Percentiles rank a stretch among this genome's conserved stretches.
These are phyloP conservation scores for Oryza nivara DNA, from an alignment of 176 grass and related monocot genomes.

Conservation along the genomic window DNA sequence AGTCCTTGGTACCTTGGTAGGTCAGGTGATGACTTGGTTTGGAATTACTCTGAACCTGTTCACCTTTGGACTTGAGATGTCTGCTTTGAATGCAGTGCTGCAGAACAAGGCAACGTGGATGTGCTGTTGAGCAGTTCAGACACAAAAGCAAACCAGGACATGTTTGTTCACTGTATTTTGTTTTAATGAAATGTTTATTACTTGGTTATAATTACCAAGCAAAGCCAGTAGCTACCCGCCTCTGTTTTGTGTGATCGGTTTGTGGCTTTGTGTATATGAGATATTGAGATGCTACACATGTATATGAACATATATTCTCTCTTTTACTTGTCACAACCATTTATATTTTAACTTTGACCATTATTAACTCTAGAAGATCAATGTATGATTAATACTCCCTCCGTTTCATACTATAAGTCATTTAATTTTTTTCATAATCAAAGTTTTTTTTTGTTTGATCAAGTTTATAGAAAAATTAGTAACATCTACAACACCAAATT, in stretches of 20 bases:
- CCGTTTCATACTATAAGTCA: no score
- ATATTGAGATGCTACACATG: not conserved
- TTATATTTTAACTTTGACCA: no score
- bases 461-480: no score
- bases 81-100: constrained; percentile 42
- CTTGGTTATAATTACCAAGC: not conserved
- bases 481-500: no score
- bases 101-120: not conserved
- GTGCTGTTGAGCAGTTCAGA: not conserved
- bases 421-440: no score
- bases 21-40: not conserved
- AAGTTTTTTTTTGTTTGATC: no score
- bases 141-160: not conserved
- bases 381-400: no score
- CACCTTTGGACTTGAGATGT: constrained; percentile 16
- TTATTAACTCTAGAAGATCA: no score
- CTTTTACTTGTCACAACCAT: no score
- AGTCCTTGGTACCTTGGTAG: constrained; percentile 24
- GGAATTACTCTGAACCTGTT: constrained; percentile 16
- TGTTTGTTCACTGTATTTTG: not conserved
- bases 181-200: not conserved
- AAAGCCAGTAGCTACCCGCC: not conserved
- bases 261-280: not conserved
- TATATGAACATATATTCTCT: no score
- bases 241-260: not conserved